Evolutionary conservation across 805 yeast species (phyloP).

Genomic region (Danielia reshetovae): DNA sequence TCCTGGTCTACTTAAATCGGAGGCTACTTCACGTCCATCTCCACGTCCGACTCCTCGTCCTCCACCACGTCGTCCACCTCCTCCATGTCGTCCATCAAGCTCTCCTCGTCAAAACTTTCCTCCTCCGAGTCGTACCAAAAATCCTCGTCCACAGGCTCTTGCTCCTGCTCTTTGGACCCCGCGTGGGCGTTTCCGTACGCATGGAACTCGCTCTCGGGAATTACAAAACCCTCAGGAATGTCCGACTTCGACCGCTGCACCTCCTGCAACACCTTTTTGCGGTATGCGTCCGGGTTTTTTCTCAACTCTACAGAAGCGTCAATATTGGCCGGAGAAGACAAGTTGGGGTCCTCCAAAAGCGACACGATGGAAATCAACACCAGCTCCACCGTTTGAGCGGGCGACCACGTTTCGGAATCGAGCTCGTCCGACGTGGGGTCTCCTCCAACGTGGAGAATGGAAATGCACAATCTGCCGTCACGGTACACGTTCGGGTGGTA

Average conservation of each 20-base stretch:
- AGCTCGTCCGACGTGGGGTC: conserved; percentile 89
- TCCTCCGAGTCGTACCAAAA: conserved; percentile 72
- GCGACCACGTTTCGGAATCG: conserved; percentile 92
- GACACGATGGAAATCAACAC: conserved; percentile 89
- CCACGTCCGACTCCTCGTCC: conserved; percentile 43
- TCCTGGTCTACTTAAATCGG: too few species aligned
- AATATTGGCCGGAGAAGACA: conserved; percentile 90
- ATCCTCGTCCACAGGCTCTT: conserved; percentile 69
- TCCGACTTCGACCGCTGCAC: conserved; percentile 80
- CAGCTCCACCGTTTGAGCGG: conserved; percentile 87
- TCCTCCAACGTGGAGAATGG: conserved; percentile 88
- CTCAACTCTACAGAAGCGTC: conserved; percentile 93
- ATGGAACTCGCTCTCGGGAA: conserved; percentile 64
- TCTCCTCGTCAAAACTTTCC: conserved; percentile 44
- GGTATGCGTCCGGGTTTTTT: conserved; percentile 72
- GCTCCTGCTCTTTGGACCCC: conserved; percentile 39
- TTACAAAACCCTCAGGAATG: conserved; percentile 79
- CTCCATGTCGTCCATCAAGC: conserved; percentile 44
- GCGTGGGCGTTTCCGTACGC: conserved; percentile 34
- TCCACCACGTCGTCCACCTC: conserved; percentile 54
- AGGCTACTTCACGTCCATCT: conserved; percentile 12
- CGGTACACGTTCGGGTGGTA: conserved; percentile 94
- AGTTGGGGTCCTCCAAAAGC: conserved; percentile 88
- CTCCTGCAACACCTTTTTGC: conserved; percentile 69
- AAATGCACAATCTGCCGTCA: conserved; percentile 90